Evolutionary conservation across 2,329 filamentous ascomycete genomes (phyloP), one percentile per base, ranked within the genome.

Genomic region (Trichoderma citrinoviride): DNA sequence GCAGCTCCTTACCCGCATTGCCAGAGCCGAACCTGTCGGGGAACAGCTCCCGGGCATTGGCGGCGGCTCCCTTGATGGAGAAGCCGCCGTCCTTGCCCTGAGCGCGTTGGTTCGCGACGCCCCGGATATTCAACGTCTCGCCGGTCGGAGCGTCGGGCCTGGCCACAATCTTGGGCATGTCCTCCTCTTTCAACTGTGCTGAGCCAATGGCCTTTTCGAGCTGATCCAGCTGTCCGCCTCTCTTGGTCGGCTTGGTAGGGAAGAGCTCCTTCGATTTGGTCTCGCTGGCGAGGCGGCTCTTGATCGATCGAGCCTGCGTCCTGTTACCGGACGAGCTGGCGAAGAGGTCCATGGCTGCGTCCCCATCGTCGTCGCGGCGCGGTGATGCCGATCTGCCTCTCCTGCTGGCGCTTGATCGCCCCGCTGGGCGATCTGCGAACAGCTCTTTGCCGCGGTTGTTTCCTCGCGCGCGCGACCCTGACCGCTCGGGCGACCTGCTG

Each of bases 1-100:
- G 90, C 17, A 92, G 75, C 73, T 93, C 90, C 75, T 90, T 92
- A 56, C 85, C 86, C 2, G 83, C 77, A 72, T 91, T 91, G 47
- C 60, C 67, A n/a, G 68, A 68, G 27, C 79, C 80, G 50, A 87
- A 84, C 68, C 86, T 89, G 17, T 82, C 81, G 0, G 90, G 90
- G 70, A 92, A 92, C 21, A 93, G 75, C 74, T 93, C 90, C 68
- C 85, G 88, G 71, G 80, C 70, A 77, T 79, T 77, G 2, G 74
- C 70, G 1, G 74, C 70, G 12, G 85, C 86, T 2, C 90, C 90
- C 72, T 90, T 92, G 74, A 92, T 92, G 12, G 82, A 80, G 67
- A 91, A 83, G 0, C 83, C 86, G 25, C 78, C 77, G 29, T 80
- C 73, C 40, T 77, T 75, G 40, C 40, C 49, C 15, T 53, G 25